Percentiles rank a stretch among this genome's conserved stretches.
These are phyloP conservation scores for Metschnikowia amazonensis DNA, from an alignment of 805 yeast species.

Conservation along the genomic window DNA sequence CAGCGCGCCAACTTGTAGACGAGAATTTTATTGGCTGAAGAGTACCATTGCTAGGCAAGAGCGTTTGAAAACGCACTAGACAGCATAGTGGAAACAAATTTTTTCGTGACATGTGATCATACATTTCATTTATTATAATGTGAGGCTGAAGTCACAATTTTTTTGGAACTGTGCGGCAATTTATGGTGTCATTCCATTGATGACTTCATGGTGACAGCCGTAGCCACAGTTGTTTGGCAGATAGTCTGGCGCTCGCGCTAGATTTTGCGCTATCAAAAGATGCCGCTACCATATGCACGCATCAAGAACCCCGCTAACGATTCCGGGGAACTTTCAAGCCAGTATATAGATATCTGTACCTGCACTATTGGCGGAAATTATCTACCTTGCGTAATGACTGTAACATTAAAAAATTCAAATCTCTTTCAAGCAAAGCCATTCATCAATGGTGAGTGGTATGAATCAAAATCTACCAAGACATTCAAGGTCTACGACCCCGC, in stretches of 20 bases:
- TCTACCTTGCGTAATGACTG: slow-evolving; percentile 13
- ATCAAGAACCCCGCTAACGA: slow-evolving; percentile 1
- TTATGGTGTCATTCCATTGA: no score
- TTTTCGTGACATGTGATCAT: no score
- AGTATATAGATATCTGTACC: not conserved
- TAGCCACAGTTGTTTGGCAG: not conserved
- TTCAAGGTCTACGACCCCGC: slow-evolving; percentile 41
- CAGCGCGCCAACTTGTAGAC: not conserved
- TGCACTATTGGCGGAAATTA: not conserved
- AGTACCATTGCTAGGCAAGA: not conserved
- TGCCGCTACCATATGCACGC: slow-evolving; percentile 1
- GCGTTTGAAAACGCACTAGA: no score
- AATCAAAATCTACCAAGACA: slow-evolving; percentile 34
- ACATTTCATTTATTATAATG: no score
- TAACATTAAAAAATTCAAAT: slow-evolving; percentile 31
- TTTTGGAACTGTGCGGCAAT: no score
- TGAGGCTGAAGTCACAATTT: no score
- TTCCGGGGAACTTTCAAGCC: not conserved
- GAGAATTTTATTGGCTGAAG: not conserved
- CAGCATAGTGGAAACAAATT: no score
- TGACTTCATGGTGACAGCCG: no score
- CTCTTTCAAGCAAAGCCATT: slow-evolving; percentile 32
- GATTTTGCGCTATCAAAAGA: slow-evolving; percentile 3
- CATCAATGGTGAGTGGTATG: slow-evolving; percentile 39
- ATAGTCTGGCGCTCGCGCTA: not conserved